These are phyloP conservation scores for Sugiyamaella sp. DNA, from an alignment of 1,139 yeast genomes.

Conservation along the genomic window DNA sequence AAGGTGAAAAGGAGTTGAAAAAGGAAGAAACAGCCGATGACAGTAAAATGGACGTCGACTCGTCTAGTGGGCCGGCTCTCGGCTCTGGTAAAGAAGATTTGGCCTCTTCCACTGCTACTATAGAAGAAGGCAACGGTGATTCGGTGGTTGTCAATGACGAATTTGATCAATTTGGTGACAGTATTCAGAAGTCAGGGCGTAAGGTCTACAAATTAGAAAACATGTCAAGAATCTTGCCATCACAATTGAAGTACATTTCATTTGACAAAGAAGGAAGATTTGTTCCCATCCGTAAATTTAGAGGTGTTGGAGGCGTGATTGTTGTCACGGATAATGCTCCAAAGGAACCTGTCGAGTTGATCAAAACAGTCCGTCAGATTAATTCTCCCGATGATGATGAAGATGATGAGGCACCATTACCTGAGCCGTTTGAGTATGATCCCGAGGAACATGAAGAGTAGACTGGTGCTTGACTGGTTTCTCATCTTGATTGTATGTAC, in stretches of 20 bases:
- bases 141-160: slow-evolving; percentile 28
- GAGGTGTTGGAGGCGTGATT: slow-evolving; percentile 80
- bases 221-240: slow-evolving; percentile 88
- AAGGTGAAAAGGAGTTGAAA: slow-evolving; percentile 40
- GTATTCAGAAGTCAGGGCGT: slow-evolving; percentile 49
- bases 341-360: slow-evolving; percentile 62
- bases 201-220: slow-evolving; percentile 63
- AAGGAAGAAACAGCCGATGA: slow-evolving; percentile 24
- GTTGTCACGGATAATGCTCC: slow-evolving; percentile 75
- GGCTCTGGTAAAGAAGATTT: slow-evolving; percentile 33
- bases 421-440: slow-evolving; percentile 75
- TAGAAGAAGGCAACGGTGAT: slow-evolving; percentile 20
- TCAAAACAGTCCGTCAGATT: slow-evolving; percentile 85
- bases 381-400: slow-evolving; percentile 52
- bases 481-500: slow-evolving; percentile 5
- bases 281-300: slow-evolving; percentile 78
- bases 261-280: slow-evolving; percentile 77
- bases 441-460: slow-evolving; percentile 36
- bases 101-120: slow-evolving; percentile 26
- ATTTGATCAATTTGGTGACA: slow-evolving; percentile 28
- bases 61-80: slow-evolving; percentile 23
- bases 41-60: slow-evolving; percentile 36
- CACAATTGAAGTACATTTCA: slow-evolving; percentile 80
- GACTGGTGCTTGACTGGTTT: slow-evolving; percentile 3
- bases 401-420: slow-evolving; percentile 77